Conservation (phyloP, 1,139 yeast species). For the Insectozyma bohioensis region DNA sequence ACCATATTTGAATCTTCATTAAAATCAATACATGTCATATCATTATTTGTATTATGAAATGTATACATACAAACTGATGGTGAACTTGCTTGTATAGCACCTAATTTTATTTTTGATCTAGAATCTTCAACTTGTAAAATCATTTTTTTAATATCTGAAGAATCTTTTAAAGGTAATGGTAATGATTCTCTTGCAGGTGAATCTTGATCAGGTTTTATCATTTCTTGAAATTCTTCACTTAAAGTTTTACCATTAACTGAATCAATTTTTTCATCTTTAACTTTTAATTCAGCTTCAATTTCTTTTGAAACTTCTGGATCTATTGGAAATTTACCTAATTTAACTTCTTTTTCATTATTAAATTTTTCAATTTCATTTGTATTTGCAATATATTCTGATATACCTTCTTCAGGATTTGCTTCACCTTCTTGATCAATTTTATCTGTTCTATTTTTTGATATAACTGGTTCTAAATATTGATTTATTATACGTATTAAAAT, state of each 20-base stretch:
- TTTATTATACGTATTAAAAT: slow-evolving; percentile 81
- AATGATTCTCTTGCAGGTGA: slow-evolving; percentile 73
- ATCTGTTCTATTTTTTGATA: slow-evolving; percentile 49
- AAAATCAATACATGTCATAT: slow-evolving; percentile 79
- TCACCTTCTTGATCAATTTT: slow-evolving; percentile 46
- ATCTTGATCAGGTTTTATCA: slow-evolving; percentile 53
- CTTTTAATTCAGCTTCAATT: slow-evolving; percentile 77
- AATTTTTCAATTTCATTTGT: slow-evolving; percentile 55
- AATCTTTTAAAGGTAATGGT: slow-evolving; percentile 84
- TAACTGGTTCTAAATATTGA: slow-evolving; percentile 75
- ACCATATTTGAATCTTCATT: slow-evolving; percentile 83
- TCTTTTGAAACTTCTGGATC: slow-evolving; percentile 86
- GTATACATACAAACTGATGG: slow-evolving; percentile 99
- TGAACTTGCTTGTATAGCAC: slow-evolving; percentile 67
- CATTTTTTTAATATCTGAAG: slow-evolving; percentile 75
- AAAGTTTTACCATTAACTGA: slow-evolving; percentile 41
- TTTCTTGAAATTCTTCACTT: slow-evolving; percentile 50
- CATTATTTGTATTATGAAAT: slow-evolving; percentile 91
- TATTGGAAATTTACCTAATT: slow-evolving; percentile 78
- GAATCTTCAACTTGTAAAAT: slow-evolving; percentile 80
- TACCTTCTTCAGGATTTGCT: slow-evolving; percentile 62
- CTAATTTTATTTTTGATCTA: slow-evolving; percentile 66
- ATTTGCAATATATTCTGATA: slow-evolving; percentile 53
- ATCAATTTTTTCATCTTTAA: slow-evolving; percentile 60
- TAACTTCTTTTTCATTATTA: slow-evolving; percentile 72